Conservation (phyloP, 2,329 filamentous ascomycete species). For the Colletotrichum gloeosporioides region DNA sequence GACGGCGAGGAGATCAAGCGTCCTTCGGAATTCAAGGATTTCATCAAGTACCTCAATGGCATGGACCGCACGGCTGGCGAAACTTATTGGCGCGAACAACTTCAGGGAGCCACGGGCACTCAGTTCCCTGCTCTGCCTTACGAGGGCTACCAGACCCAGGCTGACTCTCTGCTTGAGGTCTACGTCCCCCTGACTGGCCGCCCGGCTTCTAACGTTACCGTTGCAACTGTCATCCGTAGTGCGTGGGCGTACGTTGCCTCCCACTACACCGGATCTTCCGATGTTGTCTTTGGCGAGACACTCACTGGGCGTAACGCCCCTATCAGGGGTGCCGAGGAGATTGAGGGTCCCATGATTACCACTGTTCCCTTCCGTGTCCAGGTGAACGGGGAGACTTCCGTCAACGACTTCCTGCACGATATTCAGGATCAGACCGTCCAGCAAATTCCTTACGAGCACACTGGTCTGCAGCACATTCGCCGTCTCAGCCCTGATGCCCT, state of each 20-base stretch:
- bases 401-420: conserved; percentile 57
- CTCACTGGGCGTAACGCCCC: conserved; percentile 61
- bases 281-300: conserved; percentile 65
- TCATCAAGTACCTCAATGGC: conserved; percentile 51
- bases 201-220: conserved; percentile 47
- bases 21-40: conserved; percentile 51
- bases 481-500: conserved; percentile 58
- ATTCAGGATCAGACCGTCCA: conserved; percentile 62
- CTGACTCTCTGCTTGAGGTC: conserved; percentile 59
- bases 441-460: conserved; percentile 70
- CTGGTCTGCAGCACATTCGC: conserved; percentile 65
- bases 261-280: conserved; percentile 55
- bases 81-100: conserved; percentile 50
- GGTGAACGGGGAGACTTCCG: conserved; percentile 44
- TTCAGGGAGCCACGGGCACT: conserved; percentile 47
- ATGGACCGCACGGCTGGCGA: conserved; percentile 46
- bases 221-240: conserved; percentile 62
- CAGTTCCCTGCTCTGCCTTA: conserved; percentile 56
- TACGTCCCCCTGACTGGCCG: conserved; percentile 47
- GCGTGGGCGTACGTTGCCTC: conserved; percentile 64
- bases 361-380: conserved; percentile 62
- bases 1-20: conserved; percentile 35
- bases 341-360: conserved; percentile 66
- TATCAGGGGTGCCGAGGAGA: conserved; percentile 54
- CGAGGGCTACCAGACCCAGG: conserved; percentile 52